A percentile compares a stretch with the other conserved stretches of the same genome.
Evolutionary conservation across 441 rosid genomes (phyloP).

Genomic region (Mallotus repandus): DNA sequence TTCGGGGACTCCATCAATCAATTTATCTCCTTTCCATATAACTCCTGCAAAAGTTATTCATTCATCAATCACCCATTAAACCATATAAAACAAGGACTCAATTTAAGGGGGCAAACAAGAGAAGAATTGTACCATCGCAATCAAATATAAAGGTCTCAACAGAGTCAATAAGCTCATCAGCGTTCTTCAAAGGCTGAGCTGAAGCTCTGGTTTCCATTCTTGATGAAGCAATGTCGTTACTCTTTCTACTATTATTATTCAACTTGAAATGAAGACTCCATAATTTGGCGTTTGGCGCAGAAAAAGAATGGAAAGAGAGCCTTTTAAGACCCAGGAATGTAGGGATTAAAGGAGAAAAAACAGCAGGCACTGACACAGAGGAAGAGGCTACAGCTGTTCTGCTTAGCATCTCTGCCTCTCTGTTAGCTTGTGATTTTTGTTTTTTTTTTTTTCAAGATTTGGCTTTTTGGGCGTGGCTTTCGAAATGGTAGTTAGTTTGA

Average conservation of each 20-base stretch:
- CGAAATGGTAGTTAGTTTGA: slow-evolving; percentile 24
- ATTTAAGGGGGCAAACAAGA: not conserved
- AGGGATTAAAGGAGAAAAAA: slow-evolving; percentile 21
- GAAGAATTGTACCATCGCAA: slow-evolving; percentile 62
- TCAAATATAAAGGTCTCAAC: slow-evolving; percentile 93
- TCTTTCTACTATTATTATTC: slow-evolving; percentile 12
- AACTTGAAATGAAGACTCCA: slow-evolving; percentile 30
- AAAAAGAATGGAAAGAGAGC: slow-evolving; percentile 13
- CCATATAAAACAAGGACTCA: not conserved
- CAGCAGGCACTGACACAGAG: slow-evolving; percentile 32
- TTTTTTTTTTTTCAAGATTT: slow-evolving; percentile 1
- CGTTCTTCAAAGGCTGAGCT: slow-evolving; percentile 47
- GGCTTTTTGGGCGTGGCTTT: not conserved
- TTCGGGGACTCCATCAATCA: slow-evolving; percentile 73
- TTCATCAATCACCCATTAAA: slow-evolving; percentile 2
- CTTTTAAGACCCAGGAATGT: slow-evolving; percentile 21
- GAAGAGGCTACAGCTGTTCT: slow-evolving; percentile 45
- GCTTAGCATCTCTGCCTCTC: slow-evolving; percentile 45
- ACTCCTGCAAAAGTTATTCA: slow-evolving; percentile 53
- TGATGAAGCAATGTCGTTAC: not conserved
- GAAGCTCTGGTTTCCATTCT: slow-evolving; percentile 44
- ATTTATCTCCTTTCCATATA: slow-evolving; percentile 90
- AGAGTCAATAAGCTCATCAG: slow-evolving; percentile 61
- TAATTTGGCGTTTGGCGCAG: slow-evolving; percentile 16
- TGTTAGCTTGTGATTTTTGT: not conserved